Percentiles rank a stretch among this genome's conserved stretches.
Conservation (phyloP, 176 grass and related monocot species). For the Eragrostis nindensis region DNA sequence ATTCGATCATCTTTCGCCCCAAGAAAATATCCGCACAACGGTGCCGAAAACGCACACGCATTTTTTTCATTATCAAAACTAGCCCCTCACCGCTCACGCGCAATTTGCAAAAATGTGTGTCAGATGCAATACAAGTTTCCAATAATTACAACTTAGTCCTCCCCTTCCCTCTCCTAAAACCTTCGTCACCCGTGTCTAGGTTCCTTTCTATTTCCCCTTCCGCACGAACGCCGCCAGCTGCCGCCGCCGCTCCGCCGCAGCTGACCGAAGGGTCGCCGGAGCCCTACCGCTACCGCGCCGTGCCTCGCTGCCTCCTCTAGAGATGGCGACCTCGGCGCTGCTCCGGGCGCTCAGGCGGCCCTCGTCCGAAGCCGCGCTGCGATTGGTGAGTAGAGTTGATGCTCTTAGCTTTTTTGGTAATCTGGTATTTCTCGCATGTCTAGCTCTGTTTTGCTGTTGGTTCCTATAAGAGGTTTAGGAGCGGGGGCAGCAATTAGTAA, state of each 20-base stretch:
- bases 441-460: not conserved
- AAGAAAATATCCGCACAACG: not conserved
- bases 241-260: not conserved
- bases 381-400: conserved; percentile 46
- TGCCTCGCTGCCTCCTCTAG: not conserved
- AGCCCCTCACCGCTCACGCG: not conserved
- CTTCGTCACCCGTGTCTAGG: too few species aligned
- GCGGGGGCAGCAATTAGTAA: not conserved
- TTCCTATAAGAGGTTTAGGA: not conserved
- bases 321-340: conserved; percentile 58
- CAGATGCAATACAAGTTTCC: not conserved
- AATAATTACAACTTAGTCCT: too few species aligned
- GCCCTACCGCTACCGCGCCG: not conserved
- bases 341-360: conserved; percentile 57
- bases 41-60: not conserved
- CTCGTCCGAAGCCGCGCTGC: conserved; percentile 38
- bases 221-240: not conserved
- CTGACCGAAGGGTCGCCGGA: not conserved
- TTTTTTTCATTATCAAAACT: not conserved
- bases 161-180: too few species aligned
- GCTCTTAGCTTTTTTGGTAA: not conserved
- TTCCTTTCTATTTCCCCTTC: not conserved
- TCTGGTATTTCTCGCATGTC: not conserved
- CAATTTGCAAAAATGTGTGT: not conserved
- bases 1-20: not conserved